phyloP scores from a whole-genome alignment of 78 protist species.

The Kipferlia bialata region DNA sequence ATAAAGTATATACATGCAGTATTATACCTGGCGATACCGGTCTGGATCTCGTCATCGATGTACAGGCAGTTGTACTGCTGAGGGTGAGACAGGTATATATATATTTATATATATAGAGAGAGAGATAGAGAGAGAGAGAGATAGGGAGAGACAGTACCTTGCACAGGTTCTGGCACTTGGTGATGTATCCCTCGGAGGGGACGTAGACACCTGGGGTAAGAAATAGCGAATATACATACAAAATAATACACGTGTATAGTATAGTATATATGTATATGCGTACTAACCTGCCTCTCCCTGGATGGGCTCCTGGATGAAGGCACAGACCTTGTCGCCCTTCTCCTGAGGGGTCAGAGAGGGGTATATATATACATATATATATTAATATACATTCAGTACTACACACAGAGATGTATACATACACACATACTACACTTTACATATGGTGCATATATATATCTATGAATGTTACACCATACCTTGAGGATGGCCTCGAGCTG shows the following conservation, averaged over 20 bases:
- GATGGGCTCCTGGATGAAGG: conserved; percentile 85
- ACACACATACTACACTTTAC: too few relatives aligned
- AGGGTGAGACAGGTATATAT: too few relatives aligned
- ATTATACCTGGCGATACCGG: conserved; percentile 72
- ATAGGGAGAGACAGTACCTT: too few relatives aligned
- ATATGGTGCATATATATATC: too few relatives aligned
- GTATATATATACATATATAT: too few relatives aligned
- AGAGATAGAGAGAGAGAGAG: too few relatives aligned
- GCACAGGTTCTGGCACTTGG: conserved; percentile 55
- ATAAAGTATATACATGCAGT: too few relatives aligned
- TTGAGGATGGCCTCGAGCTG: conserved; percentile 51
- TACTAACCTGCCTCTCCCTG: conserved; percentile 84
- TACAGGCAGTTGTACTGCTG: conserved; percentile 73
- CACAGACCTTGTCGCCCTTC: conserved; percentile 39
- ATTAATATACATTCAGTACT: too few relatives aligned
- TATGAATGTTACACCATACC: too few relatives aligned
- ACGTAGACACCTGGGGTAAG: conserved; percentile 81
- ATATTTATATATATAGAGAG: too few relatives aligned
- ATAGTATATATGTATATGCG: neutral
- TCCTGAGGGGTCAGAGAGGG: too few relatives aligned
- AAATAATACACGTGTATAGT: neutral
- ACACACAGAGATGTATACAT: too few relatives aligned
- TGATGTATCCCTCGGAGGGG: conserved; percentile 71
- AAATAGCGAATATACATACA: neutral
- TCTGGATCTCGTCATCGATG: conserved; percentile 90